Percentiles rank a stretch among this genome's conserved stretches.
Conservation (phyloP, 2,329 filamentous ascomycete genomes). For the Fusarium azukiicola region DNA sequence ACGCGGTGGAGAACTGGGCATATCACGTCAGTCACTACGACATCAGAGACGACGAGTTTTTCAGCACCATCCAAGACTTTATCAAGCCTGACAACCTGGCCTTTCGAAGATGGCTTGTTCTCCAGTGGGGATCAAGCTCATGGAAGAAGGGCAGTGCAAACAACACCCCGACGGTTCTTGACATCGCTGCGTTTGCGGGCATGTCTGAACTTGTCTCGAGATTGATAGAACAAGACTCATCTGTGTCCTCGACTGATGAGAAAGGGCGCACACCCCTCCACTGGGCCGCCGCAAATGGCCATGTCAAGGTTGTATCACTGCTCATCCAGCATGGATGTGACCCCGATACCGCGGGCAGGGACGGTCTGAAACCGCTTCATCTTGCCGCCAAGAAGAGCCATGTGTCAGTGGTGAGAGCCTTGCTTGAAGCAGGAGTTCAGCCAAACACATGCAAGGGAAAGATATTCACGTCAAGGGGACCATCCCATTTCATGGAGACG, state of each 20-base stretch:
- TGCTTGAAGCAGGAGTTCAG: slow-evolving; percentile 42
- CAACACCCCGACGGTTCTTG: slow-evolving; percentile 43
- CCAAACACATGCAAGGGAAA: slow-evolving; percentile 39
- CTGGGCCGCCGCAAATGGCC: slow-evolving; percentile 49
- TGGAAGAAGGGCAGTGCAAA: slow-evolving; percentile 10
- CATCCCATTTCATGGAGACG: slow-evolving; percentile 15
- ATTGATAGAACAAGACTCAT: slow-evolving; percentile 27
- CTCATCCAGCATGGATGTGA: slow-evolving; percentile 38
- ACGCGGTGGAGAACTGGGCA: slow-evolving; percentile 49
- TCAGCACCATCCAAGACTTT: slow-evolving; percentile 26
- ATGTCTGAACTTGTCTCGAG: slow-evolving; percentile 34
- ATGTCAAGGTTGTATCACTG: slow-evolving; percentile 33
- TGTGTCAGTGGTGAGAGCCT: slow-evolving; percentile 9
- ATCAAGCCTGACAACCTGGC: slow-evolving; percentile 20
- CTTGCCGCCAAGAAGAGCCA: slow-evolving; percentile 41
- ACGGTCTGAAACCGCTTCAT: slow-evolving; percentile 46
- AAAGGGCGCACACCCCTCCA: slow-evolving; percentile 45
- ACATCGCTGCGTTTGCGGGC: slow-evolving; percentile 47
- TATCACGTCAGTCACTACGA: slow-evolving; percentile 49
- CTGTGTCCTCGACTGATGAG: slow-evolving; percentile 27
- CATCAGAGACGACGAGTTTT: slow-evolving; percentile 38
- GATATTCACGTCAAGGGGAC: slow-evolving; percentile 2
- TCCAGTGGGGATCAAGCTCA: slow-evolving; percentile 41
- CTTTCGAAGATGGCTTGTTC: slow-evolving; percentile 45
- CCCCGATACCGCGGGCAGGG: slow-evolving; percentile 32